These are phyloP conservation scores for Colletotrichum scovillei DNA, from an alignment of 2,329 filamentous ascomycete genomes.

Conservation along the genomic window DNA sequence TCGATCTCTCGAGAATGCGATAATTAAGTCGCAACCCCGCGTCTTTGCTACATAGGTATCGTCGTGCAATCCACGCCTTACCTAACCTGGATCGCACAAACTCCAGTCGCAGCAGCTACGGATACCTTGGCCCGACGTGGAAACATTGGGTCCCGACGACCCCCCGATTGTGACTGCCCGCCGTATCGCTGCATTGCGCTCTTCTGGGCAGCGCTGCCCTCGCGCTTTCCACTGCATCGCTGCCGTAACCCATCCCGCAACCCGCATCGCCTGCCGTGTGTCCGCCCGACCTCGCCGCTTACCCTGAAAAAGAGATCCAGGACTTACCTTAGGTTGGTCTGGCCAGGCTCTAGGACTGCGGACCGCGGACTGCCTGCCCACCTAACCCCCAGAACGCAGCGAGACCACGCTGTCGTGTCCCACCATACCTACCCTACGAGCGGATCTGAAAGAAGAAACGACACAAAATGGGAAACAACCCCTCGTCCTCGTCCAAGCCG, in stretches of 20 bases:
- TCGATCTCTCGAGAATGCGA: slow-evolving; percentile 14
- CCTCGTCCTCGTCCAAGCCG: slow-evolving; percentile 46
- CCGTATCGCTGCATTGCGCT: slow-evolving; percentile 20
- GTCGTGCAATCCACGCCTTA: slow-evolving; percentile 24
- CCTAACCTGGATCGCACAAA: slow-evolving; percentile 31
- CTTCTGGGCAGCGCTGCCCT: slow-evolving; percentile 11
- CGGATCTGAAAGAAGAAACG: slow-evolving; percentile 29
- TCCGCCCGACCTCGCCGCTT: slow-evolving; percentile 27
- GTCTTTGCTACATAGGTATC: slow-evolving; percentile 5
- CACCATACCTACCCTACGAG: slow-evolving; percentile 15
- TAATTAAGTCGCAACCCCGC: slow-evolving; percentile 28
- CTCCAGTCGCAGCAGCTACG: slow-evolving; percentile 14
- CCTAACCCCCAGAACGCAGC: slow-evolving; percentile 20
- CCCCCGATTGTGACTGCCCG: slow-evolving; percentile 3
- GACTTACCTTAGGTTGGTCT: slow-evolving; percentile 8
- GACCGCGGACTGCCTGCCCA: slow-evolving; percentile 12
- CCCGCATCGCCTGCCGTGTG: slow-evolving; percentile 14
- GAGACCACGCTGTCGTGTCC: slow-evolving; percentile 32
- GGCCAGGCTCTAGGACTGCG: slow-evolving; percentile 33
- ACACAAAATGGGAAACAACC: slow-evolving; percentile 49
- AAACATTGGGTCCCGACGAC: slow-evolving; percentile 18
- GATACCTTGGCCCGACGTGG: slow-evolving; percentile 24
- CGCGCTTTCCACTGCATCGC: slow-evolving; percentile 17
- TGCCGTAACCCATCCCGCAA: slow-evolving; percentile 19
- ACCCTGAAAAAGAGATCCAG: slow-evolving; percentile 25